Percentiles rank a stretch among this genome's conserved stretches.
phyloP scores from a whole-genome alignment of 306 rosid species.

The Vigna mungo region DNA sequence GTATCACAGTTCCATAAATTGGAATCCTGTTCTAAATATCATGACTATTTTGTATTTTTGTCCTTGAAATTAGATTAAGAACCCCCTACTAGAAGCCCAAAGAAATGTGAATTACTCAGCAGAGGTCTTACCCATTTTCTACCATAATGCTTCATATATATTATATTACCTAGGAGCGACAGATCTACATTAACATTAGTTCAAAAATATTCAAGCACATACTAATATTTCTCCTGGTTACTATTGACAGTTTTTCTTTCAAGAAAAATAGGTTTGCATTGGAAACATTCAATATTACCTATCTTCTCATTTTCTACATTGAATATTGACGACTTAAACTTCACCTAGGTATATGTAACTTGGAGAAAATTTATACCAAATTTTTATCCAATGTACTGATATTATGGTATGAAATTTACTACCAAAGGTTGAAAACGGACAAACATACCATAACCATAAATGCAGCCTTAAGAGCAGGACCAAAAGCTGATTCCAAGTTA shows the following conservation, averaged over 20 bases:
- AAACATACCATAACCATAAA: slow-evolving; percentile 89
- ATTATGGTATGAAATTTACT: slow-evolving; percentile 26
- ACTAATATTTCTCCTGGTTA: slow-evolving; percentile 3
- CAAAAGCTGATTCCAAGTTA: slow-evolving; percentile 96
- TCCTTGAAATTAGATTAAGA: neutral
- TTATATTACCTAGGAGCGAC: neutral
- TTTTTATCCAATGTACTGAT: slow-evolving; percentile 7
- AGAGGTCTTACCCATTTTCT: neutral
- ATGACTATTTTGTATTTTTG: neutral
- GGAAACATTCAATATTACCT: slow-evolving; percentile 1
- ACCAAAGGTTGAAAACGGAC: slow-evolving; percentile 23
- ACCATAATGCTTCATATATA: slow-evolving; percentile 15
- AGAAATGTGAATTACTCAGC: neutral
- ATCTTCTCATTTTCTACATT: slow-evolving; percentile 11
- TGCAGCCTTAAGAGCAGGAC: slow-evolving; percentile 95
- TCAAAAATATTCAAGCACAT: neutral
- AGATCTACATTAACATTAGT: neutral
- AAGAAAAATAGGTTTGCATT: slow-evolving; percentile 33
- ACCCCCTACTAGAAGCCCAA: neutral
- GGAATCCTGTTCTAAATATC: neutral
- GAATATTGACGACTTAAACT: slow-evolving; percentile 23
- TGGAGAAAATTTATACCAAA: neutral
- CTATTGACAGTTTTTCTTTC: slow-evolving; percentile 22
- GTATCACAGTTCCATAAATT: neutral
- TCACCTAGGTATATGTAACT: neutral